Conservation (phyloP, 345 rosid genomes). For the Melastoma malabathricum region DNA sequence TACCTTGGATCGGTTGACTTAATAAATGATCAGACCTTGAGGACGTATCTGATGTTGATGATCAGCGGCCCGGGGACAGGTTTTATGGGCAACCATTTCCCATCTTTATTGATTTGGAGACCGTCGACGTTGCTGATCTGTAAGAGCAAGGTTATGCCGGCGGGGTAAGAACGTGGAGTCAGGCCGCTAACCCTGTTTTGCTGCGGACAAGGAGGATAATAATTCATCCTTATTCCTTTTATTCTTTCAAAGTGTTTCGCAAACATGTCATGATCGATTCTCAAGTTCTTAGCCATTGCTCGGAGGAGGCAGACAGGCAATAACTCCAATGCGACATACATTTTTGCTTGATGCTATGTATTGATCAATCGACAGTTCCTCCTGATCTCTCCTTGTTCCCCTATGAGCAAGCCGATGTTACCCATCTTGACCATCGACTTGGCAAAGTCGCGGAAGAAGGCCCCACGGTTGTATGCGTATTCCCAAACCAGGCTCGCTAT, state of each 20-base stretch:
- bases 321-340: no score
- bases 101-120: slow-evolving; percentile 20
- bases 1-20: no score
- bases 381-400: slow-evolving; percentile 38
- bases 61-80: slow-evolving; percentile 21
- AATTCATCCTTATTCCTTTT: slow-evolving; percentile 31
- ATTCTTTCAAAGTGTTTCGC: slow-evolving; percentile 12
- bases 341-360: neutral
- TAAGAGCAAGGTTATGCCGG: slow-evolving; percentile 19
- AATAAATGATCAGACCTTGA: slow-evolving; percentile 14
- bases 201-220: slow-evolving; percentile 25
- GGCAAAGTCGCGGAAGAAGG: slow-evolving; percentile 35
- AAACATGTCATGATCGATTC: slow-evolving; percentile 14
- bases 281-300: slow-evolving; percentile 20
- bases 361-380: slow-evolving; percentile 49
- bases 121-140: slow-evolving; percentile 21
- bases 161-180: slow-evolving; percentile 26
- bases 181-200: slow-evolving; percentile 23
- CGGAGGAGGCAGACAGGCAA: slow-evolving; percentile 10
- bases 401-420: slow-evolving; percentile 42
- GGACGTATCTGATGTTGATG: slow-evolving; percentile 19
- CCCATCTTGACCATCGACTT: slow-evolving; percentile 65
- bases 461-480: slow-evolving; percentile 35
- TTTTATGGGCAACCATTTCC: slow-evolving; percentile 18
- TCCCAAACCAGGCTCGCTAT: slow-evolving; percentile 29